Base-by-base conservation (phyloP, 2,329 filamentous ascomycete genomes). In the Juglanconis juglandina region DNA sequence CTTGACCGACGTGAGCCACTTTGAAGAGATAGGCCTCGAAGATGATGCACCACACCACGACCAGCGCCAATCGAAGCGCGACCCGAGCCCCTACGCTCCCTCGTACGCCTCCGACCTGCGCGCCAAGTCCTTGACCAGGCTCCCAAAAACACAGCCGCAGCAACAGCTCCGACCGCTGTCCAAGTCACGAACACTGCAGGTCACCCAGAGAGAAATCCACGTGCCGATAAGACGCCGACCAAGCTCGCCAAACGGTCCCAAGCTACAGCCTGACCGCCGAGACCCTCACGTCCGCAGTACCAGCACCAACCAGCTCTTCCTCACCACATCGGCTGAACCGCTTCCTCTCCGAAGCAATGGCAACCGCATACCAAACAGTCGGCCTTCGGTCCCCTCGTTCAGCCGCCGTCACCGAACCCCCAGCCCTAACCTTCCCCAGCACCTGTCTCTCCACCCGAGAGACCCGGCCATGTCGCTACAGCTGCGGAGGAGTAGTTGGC, bases 1-100 rank as follows among this genome's bases (percentile, higher is more conserved):
- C 54, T 78, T 90, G 50, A 82, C 86, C 56, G 91, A 96, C 70
- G 84, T 89, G 60, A 87, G 86, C 65, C 87, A 97, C 72, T 97
- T 97, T 69, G 94, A 98, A 73, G 94, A 97, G 66, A 96, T 97
- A 71, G 91, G 90, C 11, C 85, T 98, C 35, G 89, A 92, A 67
- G 87, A 92, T 63, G 80, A 81, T 42, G 65, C 71, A 55, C 67
- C 73, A 14, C 60, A 69, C 37, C 70, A 73, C 53, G 68, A 73
- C 50, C 68, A 73, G 51, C 60, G 71, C 14, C 72, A 74, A 58
- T 62, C 72, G 61, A 79, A 77, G 66, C 65, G 68, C 60, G 68
- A 66, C 59, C 73, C 72, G 11, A 78, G 79, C 64, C 82, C 83
- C 41, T 83, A 84, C 64, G 82, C 80, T 63, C 71, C 77, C 42